These are phyloP conservation scores for Diaporthe nobilis DNA, from an alignment of 2,329 filamentous ascomycete genomes.

Conservation along the genomic window DNA sequence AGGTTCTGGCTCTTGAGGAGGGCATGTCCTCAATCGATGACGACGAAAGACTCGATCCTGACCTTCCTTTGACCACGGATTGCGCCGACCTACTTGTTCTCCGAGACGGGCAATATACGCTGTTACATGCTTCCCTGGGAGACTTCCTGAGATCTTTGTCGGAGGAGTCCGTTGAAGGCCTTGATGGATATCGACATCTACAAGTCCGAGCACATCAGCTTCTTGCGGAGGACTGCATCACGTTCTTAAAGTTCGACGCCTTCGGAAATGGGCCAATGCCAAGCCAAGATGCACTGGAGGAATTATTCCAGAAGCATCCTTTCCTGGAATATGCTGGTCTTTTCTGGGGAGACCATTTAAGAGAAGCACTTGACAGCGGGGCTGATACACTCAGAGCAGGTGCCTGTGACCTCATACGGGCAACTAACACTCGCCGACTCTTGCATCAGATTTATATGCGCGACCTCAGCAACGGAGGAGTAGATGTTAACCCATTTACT, in stretches of 20 bases:
- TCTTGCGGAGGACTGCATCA: not conserved
- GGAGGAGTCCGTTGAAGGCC: not conserved
- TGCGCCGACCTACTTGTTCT: conserved; percentile 24
- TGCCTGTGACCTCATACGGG: not conserved
- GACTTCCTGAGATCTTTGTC: conserved; percentile 1
- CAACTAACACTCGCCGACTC: not conserved
- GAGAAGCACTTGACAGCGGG: not conserved
- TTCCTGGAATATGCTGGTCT: not conserved
- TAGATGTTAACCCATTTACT: not conserved
- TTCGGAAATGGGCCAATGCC: not conserved
- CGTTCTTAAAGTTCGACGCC: not conserved
- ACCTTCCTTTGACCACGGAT: conserved; percentile 10
- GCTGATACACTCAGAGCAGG: not conserved
- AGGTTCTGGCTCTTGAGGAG: conserved; percentile 12
- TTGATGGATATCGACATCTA: not conserved
- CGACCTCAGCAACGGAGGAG: not conserved
- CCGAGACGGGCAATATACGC: conserved; percentile 17
- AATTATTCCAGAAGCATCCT: not conserved
- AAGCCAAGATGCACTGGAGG: not conserved
- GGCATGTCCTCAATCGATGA: conserved; percentile 11
- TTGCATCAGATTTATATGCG: not conserved
- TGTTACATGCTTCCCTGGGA: conserved; percentile 21
- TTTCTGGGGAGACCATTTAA: not conserved
- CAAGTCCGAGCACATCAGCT: not conserved
- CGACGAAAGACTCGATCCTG: not conserved